Conservation (phyloP, 2,329 filamentous ascomycete genomes). For the Rhynchosporium agropyri region DNA sequence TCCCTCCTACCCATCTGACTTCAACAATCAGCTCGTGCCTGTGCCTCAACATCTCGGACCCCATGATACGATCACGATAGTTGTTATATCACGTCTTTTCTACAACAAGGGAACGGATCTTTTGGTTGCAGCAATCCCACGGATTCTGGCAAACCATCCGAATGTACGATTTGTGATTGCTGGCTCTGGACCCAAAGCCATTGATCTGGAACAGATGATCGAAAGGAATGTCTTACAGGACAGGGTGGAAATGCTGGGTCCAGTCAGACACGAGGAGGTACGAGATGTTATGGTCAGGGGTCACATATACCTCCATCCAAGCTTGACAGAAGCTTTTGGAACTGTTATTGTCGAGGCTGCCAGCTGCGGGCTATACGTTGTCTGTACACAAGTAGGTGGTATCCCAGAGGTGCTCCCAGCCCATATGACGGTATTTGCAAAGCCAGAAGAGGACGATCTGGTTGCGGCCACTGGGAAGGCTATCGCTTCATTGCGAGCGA, state of each 20-base stretch:
- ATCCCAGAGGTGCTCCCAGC: constrained; percentile 94
- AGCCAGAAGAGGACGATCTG: constrained; percentile 93
- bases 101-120: constrained; percentile 99
- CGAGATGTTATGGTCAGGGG: constrained; percentile 96
- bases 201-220: constrained; percentile 97
- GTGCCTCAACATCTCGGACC: constrained; percentile 72
- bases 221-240: constrained; percentile 94
- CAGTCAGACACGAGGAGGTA: constrained; percentile 93
- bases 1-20: constrained; percentile 48
- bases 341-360: constrained; percentile 98
- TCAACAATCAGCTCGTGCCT: constrained; percentile 44
- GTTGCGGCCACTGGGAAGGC: constrained; percentile 87
- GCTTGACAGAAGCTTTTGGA: constrained; percentile 93
- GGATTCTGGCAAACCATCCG: constrained; percentile 84
- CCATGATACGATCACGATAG: constrained; percentile 88
- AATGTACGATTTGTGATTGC: constrained; percentile 97
- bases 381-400: constrained; percentile 93
- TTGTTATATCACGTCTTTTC: constrained; percentile 95
- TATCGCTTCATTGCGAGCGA: constrained; percentile 81
- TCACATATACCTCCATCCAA: constrained; percentile 95
- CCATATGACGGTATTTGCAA: constrained; percentile 97
- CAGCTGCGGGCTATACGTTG: constrained; percentile 92
- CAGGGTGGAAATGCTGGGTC: constrained; percentile 87
- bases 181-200: constrained; percentile 93
- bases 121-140: constrained; percentile 91